phyloP scores from a whole-genome alignment of 1,284 basidiomycete genomes.

The Apiotrichum gracile region DNA sequence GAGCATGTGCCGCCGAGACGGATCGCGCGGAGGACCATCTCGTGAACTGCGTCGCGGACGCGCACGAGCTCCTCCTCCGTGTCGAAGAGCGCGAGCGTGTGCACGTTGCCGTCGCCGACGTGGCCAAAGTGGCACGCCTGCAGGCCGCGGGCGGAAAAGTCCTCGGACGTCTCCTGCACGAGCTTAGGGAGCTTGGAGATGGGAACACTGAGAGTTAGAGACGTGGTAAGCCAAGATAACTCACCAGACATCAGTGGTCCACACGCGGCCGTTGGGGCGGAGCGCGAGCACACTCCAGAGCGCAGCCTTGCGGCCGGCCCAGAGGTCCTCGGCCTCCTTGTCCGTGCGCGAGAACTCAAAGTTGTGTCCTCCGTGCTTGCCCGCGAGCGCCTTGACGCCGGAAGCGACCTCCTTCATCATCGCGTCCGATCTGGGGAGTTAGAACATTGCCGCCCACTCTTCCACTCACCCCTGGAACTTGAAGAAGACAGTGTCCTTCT shows the following conservation, averaged over 20 bases:
- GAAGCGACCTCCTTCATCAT: conserved; percentile 61
- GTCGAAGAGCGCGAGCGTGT: conserved; percentile 34
- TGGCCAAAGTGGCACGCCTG: conserved; percentile 56
- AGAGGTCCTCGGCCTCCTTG: conserved; percentile 67
- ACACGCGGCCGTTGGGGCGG: conserved; percentile 59
- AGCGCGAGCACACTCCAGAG: conserved; percentile 64
- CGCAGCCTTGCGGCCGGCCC: conserved; percentile 81
- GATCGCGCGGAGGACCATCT: conserved; percentile 50
- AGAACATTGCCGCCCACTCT: not conserved
- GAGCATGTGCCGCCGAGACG: conserved; percentile 51
- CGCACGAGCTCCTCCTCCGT: conserved; percentile 39
- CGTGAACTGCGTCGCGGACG: conserved; percentile 48
- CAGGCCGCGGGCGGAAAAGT: conserved; percentile 58
- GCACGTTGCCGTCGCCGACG: conserved; percentile 69
- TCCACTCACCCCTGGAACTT: conserved; percentile 66
- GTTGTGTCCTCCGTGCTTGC: conserved; percentile 62
- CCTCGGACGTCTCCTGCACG: conserved; percentile 68
- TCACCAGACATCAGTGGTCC: conserved; percentile 81
- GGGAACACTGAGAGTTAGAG: conserved; percentile 56
- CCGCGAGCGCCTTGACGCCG: conserved; percentile 56
- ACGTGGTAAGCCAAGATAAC: conserved; percentile 24
- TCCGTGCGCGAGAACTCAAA: conserved; percentile 65
- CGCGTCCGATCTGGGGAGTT: conserved; percentile 47
- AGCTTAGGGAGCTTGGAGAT: conserved; percentile 70
- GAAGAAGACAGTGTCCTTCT: conserved; percentile 73